Conservation (phyloP, 2,329 filamentous ascomycete genomes). For the Dryadomyces quercus-mongolicae region DNA sequence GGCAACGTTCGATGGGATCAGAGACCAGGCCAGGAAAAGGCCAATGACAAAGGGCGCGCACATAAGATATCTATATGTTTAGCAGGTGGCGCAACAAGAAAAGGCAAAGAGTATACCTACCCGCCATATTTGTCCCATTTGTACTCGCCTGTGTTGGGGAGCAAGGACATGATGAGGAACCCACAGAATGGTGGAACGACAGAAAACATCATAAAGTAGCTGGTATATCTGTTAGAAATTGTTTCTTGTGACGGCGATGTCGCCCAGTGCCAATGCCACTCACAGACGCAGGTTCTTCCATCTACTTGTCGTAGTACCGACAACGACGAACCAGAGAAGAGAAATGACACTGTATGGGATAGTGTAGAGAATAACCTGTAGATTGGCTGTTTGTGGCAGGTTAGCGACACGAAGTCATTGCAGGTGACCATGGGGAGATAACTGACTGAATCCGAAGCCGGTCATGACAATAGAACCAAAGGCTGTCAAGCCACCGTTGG, state of each 20-base stretch:
- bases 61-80: slow-evolving; percentile 18
- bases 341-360: slow-evolving; percentile 22
- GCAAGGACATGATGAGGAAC: slow-evolving; percentile 22
- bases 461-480: slow-evolving; percentile 23
- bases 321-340: slow-evolving; percentile 21
- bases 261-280: not conserved
- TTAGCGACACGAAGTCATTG: not conserved
- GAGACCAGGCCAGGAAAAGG: slow-evolving; percentile 22
- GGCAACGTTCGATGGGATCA: slow-evolving; percentile 31
- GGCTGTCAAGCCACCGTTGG: slow-evolving; percentile 22
- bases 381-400: slow-evolving; percentile 16
- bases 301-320: slow-evolving; percentile 20
- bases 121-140: slow-evolving; percentile 26
- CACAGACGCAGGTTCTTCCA: slow-evolving; percentile 21
- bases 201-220: slow-evolving; percentile 25
- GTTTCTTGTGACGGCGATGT: no score
- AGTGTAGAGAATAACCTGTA: slow-evolving; percentile 23
- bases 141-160: slow-evolving; percentile 21
- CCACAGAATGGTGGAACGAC: slow-evolving; percentile 22
- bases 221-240: not conserved
- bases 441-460: slow-evolving; percentile 20
- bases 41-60: slow-evolving; percentile 21
- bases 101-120: not conserved
- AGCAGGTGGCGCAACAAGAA: not conserved
- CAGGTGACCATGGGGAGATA: not conserved